These are phyloP conservation scores for Fusarium nelsonii DNA, from an alignment of 2,329 filamentous ascomycete species.

Conservation along the genomic window DNA sequence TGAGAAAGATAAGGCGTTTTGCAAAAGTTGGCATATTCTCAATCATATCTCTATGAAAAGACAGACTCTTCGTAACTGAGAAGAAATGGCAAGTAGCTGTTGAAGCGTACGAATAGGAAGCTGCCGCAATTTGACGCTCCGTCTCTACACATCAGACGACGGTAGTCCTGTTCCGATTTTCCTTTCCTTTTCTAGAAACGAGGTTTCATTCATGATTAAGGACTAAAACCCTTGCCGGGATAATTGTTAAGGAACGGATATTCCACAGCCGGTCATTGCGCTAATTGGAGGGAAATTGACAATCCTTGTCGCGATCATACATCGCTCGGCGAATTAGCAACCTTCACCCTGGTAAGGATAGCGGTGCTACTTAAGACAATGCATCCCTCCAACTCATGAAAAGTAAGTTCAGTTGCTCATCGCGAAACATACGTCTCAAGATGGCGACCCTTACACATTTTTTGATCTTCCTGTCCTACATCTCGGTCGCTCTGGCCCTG, in stretches of 20 bases:
- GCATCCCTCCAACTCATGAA: not conserved
- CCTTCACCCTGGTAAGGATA: not conserved
- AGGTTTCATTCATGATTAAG: constrained; percentile 27
- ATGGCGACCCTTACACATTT: constrained; percentile 30
- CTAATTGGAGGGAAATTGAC: constrained; percentile 33
- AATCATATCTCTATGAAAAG: too few relatives aligned
- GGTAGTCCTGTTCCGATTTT: not conserved
- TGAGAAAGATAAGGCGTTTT: too few relatives aligned
- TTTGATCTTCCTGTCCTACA: constrained; percentile 31
- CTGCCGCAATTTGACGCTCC: not conserved
- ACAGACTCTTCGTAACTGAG: too few relatives aligned
- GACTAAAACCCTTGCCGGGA: constrained; percentile 8
- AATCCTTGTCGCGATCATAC: not conserved
- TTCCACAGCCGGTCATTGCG: rapidly evolving
- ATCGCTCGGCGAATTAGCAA: not conserved
- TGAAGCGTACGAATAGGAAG: too few relatives aligned
- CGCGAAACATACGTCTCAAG: not conserved
- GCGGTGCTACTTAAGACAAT: constrained; percentile 15
- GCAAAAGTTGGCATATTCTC: too few relatives aligned
- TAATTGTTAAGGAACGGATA: constrained; percentile 7
- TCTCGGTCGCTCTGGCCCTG: constrained; percentile 57
- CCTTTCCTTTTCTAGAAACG: not conserved
- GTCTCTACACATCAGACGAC: not conserved
- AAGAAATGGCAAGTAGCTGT: too few relatives aligned
- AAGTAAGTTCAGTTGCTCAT: not conserved